Evolutionary conservation across 2,329 filamentous ascomycete species (phyloP).

Genomic region (Phialophora tarda): DNA sequence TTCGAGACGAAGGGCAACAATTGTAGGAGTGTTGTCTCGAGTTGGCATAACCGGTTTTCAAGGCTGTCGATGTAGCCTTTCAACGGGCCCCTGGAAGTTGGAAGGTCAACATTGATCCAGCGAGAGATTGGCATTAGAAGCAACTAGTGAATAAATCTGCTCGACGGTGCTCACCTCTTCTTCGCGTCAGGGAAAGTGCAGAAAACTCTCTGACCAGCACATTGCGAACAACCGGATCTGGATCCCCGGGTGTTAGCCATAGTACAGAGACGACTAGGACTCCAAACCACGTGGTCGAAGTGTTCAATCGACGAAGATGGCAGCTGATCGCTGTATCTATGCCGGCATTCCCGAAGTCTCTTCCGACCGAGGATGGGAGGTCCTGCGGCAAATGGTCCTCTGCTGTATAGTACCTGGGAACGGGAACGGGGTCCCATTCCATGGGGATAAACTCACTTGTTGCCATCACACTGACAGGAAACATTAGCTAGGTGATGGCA

Average conservation of each 20-base stretch:
- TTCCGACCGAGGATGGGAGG: background rate
- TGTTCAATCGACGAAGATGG: background rate
- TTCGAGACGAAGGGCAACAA: background rate
- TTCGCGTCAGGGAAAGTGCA: slow-evolving; percentile 11
- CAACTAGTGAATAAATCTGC: background rate
- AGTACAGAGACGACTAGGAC: background rate
- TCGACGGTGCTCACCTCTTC: slow-evolving; percentile 5
- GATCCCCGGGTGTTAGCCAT: background rate
- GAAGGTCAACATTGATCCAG: background rate
- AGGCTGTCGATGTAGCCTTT: slow-evolving; percentile 17
- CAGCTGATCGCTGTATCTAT: background rate
- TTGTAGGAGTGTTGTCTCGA: background rate
- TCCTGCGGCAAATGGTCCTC: background rate
- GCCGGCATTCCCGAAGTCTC: too few species aligned
- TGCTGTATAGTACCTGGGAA: too few species aligned
- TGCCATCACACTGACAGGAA: slow-evolving; percentile 10
- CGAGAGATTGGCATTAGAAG: background rate
- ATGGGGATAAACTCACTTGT: slow-evolving; percentile 5
- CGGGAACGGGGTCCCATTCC: too few species aligned
- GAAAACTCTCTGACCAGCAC: background rate
- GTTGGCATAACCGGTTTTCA: slow-evolving; percentile 1
- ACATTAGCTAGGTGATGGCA: background rate
- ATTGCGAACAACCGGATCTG: slow-evolving; percentile 12
- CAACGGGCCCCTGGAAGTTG: background rate
- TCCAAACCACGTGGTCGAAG: background rate